Percentiles rank a stretch among this genome's conserved stretches.
These are phyloP conservation scores for Monilinia vaccinii-corymbosi DNA, from an alignment of 2,329 filamentous ascomycete species.

Conservation along the genomic window DNA sequence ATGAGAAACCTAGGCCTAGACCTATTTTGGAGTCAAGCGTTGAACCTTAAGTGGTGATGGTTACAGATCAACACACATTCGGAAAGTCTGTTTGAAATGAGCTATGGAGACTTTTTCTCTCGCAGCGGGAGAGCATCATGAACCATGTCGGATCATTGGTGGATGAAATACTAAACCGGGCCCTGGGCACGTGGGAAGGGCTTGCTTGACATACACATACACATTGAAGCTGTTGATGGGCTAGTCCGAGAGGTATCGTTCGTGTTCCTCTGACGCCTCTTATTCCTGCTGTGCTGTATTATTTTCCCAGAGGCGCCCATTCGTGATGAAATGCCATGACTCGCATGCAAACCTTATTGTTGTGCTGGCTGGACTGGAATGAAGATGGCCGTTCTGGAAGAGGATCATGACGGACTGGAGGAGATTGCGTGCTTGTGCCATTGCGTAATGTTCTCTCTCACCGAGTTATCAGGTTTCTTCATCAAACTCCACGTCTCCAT, in stretches of 20 bases:
- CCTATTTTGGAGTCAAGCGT: neutral
- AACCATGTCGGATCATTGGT: neutral
- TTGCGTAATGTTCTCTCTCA: neutral
- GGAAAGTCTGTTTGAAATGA: neutral
- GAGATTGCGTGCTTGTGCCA: neutral
- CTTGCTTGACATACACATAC: neutral
- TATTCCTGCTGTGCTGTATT: too few species aligned
- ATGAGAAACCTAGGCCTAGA: too few species aligned
- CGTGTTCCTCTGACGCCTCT: too few species aligned
- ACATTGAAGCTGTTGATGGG: neutral
- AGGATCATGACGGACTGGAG: neutral
- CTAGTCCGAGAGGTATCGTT: too few species aligned
- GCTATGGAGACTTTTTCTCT: neutral
- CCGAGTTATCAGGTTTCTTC: neutral
- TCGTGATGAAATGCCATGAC: neutral
- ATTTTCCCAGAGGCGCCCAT: neutral
- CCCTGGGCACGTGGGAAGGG: neutral
- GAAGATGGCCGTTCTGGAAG: neutral
- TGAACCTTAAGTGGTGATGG: neutral
- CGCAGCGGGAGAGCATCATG: neutral
- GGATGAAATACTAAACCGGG: neutral
- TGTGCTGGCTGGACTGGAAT: neutral
- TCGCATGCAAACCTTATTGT: neutral
- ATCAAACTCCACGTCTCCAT: too few species aligned
- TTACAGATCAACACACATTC: neutral